phyloP scores from a whole-genome alignment of 768 basidiomycete genomes.

The Serendipita vermifera region DNA sequence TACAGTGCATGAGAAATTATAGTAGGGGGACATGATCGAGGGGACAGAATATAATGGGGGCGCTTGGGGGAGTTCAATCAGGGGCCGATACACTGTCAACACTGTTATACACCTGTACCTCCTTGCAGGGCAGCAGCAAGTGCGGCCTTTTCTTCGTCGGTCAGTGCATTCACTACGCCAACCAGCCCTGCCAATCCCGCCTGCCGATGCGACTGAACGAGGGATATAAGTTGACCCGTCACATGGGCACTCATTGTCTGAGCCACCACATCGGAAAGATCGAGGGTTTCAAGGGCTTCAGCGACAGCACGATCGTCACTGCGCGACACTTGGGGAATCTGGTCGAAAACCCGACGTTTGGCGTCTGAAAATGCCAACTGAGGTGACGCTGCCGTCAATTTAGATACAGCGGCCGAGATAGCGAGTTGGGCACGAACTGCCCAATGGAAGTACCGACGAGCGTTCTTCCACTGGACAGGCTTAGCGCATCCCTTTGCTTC shows the following conservation, averaged over 20 bases:
- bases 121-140: conserved; percentile 48
- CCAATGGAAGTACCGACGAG: conserved; percentile 90
- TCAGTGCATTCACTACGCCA: conserved; percentile 58
- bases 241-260: conserved; percentile 62
- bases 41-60: background rate
- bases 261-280: conserved; percentile 46
- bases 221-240: conserved; percentile 47
- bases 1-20: no score
- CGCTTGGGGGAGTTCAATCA: background rate
- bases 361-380: conserved; percentile 56
- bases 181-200: conserved; percentile 60
- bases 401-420: conserved; percentile 47
- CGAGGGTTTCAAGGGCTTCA: conserved; percentile 55
- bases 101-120: background rate
- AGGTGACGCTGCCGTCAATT: conserved; percentile 60
- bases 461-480: conserved; percentile 73
- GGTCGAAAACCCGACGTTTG: conserved; percentile 44
- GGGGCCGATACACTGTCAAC: background rate
- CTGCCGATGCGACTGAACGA: conserved; percentile 64
- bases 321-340: conserved; percentile 42
- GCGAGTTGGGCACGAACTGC: conserved; percentile 72
- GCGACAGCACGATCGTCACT: conserved; percentile 43
- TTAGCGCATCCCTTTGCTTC: conserved; percentile 94
- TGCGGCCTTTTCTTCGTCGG: conserved; percentile 54
- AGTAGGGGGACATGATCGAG: no score